These are phyloP conservation scores for Penicillium verhagenii DNA, from an alignment of 495 filamentous ascomycete species.

Conservation along the genomic window DNA sequence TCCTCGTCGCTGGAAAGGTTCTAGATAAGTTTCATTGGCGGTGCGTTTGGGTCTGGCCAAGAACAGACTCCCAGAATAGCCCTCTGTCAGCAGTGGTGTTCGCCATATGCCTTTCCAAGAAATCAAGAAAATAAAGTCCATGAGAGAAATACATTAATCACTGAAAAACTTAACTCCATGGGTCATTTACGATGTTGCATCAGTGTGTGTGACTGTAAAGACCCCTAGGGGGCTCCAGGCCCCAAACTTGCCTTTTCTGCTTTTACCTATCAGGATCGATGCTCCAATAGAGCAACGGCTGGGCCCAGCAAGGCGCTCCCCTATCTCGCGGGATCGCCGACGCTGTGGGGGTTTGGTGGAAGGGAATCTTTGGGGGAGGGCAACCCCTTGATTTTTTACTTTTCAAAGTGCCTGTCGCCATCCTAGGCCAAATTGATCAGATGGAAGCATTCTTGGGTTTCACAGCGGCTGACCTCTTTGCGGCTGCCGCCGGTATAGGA, in stretches of 20 bases:
- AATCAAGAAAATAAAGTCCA: not conserved
- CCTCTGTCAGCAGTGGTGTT: slow-evolving; percentile 13
- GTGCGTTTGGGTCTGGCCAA: slow-evolving; percentile 10
- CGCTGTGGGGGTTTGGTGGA: slow-evolving; percentile 6
- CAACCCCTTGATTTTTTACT: slow-evolving; percentile 11
- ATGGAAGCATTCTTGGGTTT: slow-evolving; percentile 40
- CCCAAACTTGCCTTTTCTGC: slow-evolving; percentile 3
- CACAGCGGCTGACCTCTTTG: slow-evolving; percentile 48
- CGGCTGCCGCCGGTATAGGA: slow-evolving; percentile 36
- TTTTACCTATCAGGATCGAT: slow-evolving; percentile 24
- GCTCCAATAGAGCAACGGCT: slow-evolving; percentile 14
- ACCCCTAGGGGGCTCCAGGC: slow-evolving; percentile 11
- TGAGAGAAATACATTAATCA: not conserved
- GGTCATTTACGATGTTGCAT: slow-evolving; percentile 36
- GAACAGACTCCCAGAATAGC: slow-evolving; percentile 9
- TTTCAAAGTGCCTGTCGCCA: slow-evolving; percentile 19
- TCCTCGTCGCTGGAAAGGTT: not conserved
- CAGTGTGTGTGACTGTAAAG: slow-evolving; percentile 33
- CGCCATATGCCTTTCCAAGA: slow-evolving; percentile 5
- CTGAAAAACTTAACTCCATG: slow-evolving; percentile 16
- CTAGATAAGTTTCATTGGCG: slow-evolving; percentile 14
- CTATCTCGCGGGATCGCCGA: slow-evolving; percentile 6
- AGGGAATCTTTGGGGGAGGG: not conserved
- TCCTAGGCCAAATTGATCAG: slow-evolving; percentile 43
- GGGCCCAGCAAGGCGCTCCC: slow-evolving; percentile 1